A percentile compares a stretch with the other conserved stretches of the same genome.
phyloP scores from a whole-genome alignment of 768 basidiomycete genomes.

The Leccinum barrowsii region DNA sequence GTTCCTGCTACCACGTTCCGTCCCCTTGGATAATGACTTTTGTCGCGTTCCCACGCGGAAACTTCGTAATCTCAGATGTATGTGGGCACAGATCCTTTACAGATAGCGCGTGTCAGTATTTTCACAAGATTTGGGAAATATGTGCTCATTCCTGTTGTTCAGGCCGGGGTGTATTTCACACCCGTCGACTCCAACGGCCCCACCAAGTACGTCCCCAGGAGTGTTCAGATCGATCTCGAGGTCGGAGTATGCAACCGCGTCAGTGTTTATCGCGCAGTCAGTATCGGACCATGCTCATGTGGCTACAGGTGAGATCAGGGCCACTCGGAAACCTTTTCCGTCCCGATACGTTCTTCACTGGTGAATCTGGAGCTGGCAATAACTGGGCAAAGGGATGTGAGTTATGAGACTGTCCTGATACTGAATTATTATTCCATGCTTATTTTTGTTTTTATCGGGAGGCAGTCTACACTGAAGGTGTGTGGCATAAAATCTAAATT shows the following conservation, averaged over 20 bases:
- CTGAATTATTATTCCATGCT: slow-evolving; percentile 13
- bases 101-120: slow-evolving; percentile 65
- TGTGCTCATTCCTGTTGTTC: neutral
- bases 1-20: slow-evolving; percentile 8
- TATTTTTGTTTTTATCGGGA: slow-evolving; percentile 18
- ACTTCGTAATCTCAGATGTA: slow-evolving; percentile 46
- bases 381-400: slow-evolving; percentile 95
- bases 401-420: slow-evolving; percentile 28
- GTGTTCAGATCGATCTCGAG: slow-evolving; percentile 89
- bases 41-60: slow-evolving; percentile 7
- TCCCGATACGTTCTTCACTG: slow-evolving; percentile 80
- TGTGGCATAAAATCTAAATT: slow-evolving; percentile 2
- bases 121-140: neutral
- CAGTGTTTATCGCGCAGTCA: slow-evolving; percentile 23
- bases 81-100: slow-evolving; percentile 67
- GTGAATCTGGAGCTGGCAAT: slow-evolving; percentile 72
- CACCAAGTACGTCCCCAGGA: slow-evolving; percentile 84
- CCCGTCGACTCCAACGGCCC: slow-evolving; percentile 53
- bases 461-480: slow-evolving; percentile 86
- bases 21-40: slow-evolving; percentile 16
- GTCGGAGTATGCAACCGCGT: slow-evolving; percentile 80
- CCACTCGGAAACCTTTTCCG: slow-evolving; percentile 72
- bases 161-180: slow-evolving; percentile 83
- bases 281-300: slow-evolving; percentile 2
- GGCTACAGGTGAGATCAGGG: slow-evolving; percentile 59